Conservation (phyloP, 1,284 basidiomycete species). For the Hemileia vastatrix region DNA sequence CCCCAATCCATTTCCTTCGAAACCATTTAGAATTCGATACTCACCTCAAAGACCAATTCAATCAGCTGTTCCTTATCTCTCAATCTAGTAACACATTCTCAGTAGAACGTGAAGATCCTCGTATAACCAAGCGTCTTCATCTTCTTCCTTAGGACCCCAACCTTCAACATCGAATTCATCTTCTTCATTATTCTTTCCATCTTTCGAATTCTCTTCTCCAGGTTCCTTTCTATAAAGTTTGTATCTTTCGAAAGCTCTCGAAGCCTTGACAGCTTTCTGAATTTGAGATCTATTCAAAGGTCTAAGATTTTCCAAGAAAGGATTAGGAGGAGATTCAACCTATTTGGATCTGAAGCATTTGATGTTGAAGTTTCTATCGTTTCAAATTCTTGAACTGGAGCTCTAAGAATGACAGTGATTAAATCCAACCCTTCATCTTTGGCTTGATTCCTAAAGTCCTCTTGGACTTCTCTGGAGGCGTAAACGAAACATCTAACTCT, state of each 20-base stretch:
- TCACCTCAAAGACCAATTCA: slow-evolving; percentile 83
- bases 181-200: slow-evolving; percentile 69
- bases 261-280: slow-evolving; percentile 48
- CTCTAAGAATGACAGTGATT: slow-evolving; percentile 73
- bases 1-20: too few species aligned
- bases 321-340: neutral
- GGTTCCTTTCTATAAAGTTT: slow-evolving; percentile 50
- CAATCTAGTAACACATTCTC: slow-evolving; percentile 64
- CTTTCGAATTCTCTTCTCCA: slow-evolving; percentile 52
- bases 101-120: slow-evolving; percentile 75
- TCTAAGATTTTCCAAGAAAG: neutral
- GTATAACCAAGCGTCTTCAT: slow-evolving; percentile 88
- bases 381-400: slow-evolving; percentile 61
- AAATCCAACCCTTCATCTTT: slow-evolving; percentile 64
- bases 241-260: slow-evolving; percentile 67
- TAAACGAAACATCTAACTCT: slow-evolving; percentile 79
- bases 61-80: slow-evolving; percentile 87
- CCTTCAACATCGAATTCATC: too few species aligned
- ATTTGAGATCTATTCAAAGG: slow-evolving; percentile 32
- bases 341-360: neutral
- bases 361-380: slow-evolving; percentile 43
- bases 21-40: slow-evolving; percentile 28
- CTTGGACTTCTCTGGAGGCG: slow-evolving; percentile 77
- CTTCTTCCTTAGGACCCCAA: slow-evolving; percentile 55
- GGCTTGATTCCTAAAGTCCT: slow-evolving; percentile 66